Base-by-base conservation (phyloP, 768 basidiomycete species). In the Inosperma sp. region DNA sequence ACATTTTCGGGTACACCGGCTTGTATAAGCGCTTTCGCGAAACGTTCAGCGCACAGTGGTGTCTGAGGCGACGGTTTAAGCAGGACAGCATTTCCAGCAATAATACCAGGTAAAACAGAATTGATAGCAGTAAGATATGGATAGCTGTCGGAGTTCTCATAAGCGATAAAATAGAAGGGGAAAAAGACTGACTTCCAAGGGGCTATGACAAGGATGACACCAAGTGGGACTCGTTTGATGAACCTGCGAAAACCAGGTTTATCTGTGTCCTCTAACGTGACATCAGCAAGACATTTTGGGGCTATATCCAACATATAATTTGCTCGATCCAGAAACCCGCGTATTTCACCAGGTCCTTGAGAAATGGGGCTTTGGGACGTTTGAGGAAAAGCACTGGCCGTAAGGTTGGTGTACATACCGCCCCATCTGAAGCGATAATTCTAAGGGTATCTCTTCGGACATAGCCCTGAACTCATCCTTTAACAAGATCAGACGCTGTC, bases 1-100 rank as follows among this genome's bases (percentile, higher is more conserved):
- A 89, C 74, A 49, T 84, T 77, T 37, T 75, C 56, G 0, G 94
- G 93, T 0, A 96, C 79, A 9, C 93, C 92, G 0, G 92, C 93
- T 2, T 73, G 69, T n/a, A 68, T 68, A 27, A 93, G 76, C 0
- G 88, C 85, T 12, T 73, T 63, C 1, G 79, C 77, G 56, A 97
- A 79, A 4, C 89, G 80, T 63, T 96, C 92, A 3, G 88, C 93
- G 0, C 84, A 82, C 37, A 92, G 72, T 4, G 96, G 95, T 0
- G 94, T 97, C 63, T 99, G 96, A 0, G 96, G 96, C 2, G 93
- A 95, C 0, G 96, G 95, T 66, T 98, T 99, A 63, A 98, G 73
- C 37, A 99, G 65, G 9, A 97, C 88, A 0, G 89, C 69, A 65
- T 99, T 98, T 25, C 96, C 89, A 5, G 94, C 83, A 23, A 98